Evolutionary conservation across 2,329 filamentous ascomycete species (phyloP).

Genomic region (Fusarium mangiferae): DNA sequence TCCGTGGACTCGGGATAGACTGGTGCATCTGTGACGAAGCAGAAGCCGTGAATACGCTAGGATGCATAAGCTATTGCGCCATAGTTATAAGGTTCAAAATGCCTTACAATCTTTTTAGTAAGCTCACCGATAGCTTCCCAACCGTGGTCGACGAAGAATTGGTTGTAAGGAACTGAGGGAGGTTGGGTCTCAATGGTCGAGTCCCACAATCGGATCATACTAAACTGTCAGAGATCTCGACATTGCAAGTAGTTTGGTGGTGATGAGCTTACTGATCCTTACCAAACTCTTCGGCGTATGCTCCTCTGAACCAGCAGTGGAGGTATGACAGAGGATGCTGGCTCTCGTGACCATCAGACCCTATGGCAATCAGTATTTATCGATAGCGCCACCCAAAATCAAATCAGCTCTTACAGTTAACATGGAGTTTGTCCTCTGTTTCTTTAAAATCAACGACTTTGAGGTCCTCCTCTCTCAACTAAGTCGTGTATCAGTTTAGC

Average conservation of each 20-base stretch:
- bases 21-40: conserved; percentile 78
- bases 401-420: conserved; percentile 47
- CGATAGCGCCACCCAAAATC: background rate
- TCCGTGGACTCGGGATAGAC: conserved; percentile 1
- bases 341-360: conserved; percentile 76
- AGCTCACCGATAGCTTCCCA: conserved; percentile 66
- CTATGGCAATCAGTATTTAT: conserved; percentile 52
- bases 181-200: conserved; percentile 53
- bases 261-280: conserved; percentile 35
- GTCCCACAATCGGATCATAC: conserved; percentile 40
- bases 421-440: conserved; percentile 45
- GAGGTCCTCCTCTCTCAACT: conserved; percentile 49
- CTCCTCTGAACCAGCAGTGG: conserved; percentile 32
- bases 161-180: conserved; percentile 68
- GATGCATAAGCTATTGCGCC: conserved; percentile 19
- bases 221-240: conserved; percentile 17
- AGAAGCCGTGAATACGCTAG: conserved; percentile 78
- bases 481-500: background rate
- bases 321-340: conserved; percentile 66
- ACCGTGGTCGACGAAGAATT: conserved; percentile 63
- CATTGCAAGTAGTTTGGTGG: background rate
- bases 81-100: background rate
- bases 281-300: conserved; percentile 29
- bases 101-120: conserved; percentile 71
- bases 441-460: conserved; percentile 43